phyloP scores from a whole-genome alignment of 2,329 filamentous ascomycete species.

The Zasmidium cellare region DNA sequence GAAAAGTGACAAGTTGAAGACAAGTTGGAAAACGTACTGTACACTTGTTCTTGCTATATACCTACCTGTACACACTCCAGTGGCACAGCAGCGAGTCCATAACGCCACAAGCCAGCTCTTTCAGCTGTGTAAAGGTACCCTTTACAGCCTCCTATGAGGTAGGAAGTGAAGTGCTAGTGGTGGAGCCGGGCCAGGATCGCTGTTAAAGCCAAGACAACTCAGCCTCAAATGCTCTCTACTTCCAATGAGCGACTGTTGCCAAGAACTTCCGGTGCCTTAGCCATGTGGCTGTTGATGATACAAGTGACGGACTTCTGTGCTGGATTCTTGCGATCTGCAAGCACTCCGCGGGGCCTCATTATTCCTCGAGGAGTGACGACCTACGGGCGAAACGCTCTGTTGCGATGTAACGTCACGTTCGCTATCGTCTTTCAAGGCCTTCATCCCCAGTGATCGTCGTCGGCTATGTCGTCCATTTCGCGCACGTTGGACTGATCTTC shows the following conservation, averaged over 20 bases:
- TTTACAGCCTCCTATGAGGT: not conserved
- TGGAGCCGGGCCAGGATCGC: not conserved
- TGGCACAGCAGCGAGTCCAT: not conserved
- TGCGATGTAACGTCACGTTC: no score
- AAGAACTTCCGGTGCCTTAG: not conserved
- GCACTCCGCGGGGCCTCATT: not conserved
- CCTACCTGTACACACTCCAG: conserved; percentile 5
- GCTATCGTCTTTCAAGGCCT: no score
- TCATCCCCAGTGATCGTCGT: conserved; percentile 26
- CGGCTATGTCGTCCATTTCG: conserved; percentile 18
- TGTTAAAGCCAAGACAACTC: not conserved
- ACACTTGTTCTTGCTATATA: conserved; percentile 10
- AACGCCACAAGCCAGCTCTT: no score
- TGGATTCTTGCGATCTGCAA: not conserved
- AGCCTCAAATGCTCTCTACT: not conserved
- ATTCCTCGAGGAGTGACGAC: not conserved
- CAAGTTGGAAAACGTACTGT: not conserved
- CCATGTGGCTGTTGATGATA: not conserved
- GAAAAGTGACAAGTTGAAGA: no score
- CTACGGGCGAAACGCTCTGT: not conserved
- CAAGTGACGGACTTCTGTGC: not conserved
- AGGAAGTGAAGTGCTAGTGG: not conserved
- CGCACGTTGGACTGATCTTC: not conserved
- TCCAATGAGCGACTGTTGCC: not conserved
- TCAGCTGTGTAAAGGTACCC: not conserved